Evolutionary conservation across 495 filamentous ascomycete genomes (phyloP).

Genomic region (Cenococcum geophilum): DNA sequence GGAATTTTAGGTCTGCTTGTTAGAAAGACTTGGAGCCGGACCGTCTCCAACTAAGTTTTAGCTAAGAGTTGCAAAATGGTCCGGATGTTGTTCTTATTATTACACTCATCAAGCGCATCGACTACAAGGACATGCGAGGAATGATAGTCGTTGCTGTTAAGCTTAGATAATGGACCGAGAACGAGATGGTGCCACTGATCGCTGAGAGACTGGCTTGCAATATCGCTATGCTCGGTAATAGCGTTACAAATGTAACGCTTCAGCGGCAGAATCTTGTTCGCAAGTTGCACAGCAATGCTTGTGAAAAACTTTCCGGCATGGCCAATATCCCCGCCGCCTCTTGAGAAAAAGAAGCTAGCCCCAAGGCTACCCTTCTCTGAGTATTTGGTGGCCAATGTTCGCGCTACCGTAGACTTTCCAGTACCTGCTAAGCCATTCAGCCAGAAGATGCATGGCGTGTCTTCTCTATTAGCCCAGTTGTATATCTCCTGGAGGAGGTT

Average conservation of each 20-base stretch:
- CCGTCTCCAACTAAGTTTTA: slow-evolving; percentile 14
- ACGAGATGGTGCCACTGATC: slow-evolving; percentile 12
- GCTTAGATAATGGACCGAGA: background rate
- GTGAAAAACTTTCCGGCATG: slow-evolving; percentile 23
- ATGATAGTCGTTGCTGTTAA: background rate
- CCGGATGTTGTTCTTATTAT: slow-evolving; percentile 22
- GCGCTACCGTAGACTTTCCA: no score
- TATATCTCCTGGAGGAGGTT: slow-evolving; percentile 21
- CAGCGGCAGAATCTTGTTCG: slow-evolving; percentile 4
- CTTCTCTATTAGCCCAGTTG: slow-evolving; percentile 16
- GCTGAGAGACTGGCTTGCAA: slow-evolving; percentile 9
- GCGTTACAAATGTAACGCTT: background rate
- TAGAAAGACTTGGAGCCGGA: slow-evolving; percentile 32
- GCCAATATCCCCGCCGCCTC: slow-evolving; percentile 17
- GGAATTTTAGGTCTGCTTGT: slow-evolving; percentile 38
- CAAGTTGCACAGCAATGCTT: slow-evolving; percentile 21
- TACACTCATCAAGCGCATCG: slow-evolving; percentile 38
- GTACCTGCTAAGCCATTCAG: no score
- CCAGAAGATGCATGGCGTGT: slow-evolving; percentile 39
- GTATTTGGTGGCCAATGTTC: no score
- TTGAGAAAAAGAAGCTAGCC: no score
- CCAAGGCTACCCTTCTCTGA: no score
- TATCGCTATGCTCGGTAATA: slow-evolving; percentile 6
- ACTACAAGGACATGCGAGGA: slow-evolving; percentile 29
- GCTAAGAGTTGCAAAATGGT: slow-evolving; percentile 31